Percentiles rank a stretch among this genome's conserved stretches.
phyloP scores from a whole-genome alignment of 805 yeast genomes.

The Saccharomycopsis oosterbeekiorum region DNA sequence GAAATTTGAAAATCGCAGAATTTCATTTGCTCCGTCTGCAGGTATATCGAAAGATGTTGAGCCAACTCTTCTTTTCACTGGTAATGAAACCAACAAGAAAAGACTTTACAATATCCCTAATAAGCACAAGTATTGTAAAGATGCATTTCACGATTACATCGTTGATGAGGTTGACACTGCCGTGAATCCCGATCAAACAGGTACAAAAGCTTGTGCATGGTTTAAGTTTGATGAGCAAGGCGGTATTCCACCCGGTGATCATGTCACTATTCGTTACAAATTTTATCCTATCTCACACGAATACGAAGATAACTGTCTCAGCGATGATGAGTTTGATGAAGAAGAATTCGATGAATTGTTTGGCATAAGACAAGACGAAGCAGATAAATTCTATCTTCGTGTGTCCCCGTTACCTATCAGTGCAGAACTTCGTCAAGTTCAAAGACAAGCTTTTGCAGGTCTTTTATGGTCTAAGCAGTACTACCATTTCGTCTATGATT shows the following conservation, averaged over 20 bases:
- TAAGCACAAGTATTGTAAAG: constrained; percentile 57
- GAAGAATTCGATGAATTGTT: constrained; percentile 61
- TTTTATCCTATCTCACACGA: constrained; percentile 25
- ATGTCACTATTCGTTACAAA: constrained; percentile 75
- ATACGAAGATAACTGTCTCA: background rate
- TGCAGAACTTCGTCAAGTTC: constrained; percentile 70
- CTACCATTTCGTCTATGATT: constrained; percentile 74
- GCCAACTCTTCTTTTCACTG: constrained; percentile 74
- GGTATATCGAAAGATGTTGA: constrained; percentile 63
- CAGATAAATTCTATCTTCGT: constrained; percentile 88
- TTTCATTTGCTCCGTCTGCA: constrained; percentile 77
- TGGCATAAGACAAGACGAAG: constrained; percentile 69
- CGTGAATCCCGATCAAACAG: constrained; percentile 59
- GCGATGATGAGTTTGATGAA: constrained; percentile 49
- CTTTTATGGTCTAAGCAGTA: constrained; percentile 89
- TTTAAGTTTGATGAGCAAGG: constrained; percentile 67
- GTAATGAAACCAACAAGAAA: constrained; percentile 73
- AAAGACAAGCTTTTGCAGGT: constrained; percentile 92
- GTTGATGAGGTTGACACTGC: constrained; percentile 49
- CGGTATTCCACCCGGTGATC: constrained; percentile 79
- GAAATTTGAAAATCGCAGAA: constrained; percentile 56
- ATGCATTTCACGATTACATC: constrained; percentile 82
- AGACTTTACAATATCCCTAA: constrained; percentile 58
- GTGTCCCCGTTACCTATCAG: constrained; percentile 77
- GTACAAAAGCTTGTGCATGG: constrained; percentile 84